These are phyloP conservation scores for Podospora pseudocomata DNA, from an alignment of 495 filamentous ascomycete species.

Conservation along the genomic window DNA sequence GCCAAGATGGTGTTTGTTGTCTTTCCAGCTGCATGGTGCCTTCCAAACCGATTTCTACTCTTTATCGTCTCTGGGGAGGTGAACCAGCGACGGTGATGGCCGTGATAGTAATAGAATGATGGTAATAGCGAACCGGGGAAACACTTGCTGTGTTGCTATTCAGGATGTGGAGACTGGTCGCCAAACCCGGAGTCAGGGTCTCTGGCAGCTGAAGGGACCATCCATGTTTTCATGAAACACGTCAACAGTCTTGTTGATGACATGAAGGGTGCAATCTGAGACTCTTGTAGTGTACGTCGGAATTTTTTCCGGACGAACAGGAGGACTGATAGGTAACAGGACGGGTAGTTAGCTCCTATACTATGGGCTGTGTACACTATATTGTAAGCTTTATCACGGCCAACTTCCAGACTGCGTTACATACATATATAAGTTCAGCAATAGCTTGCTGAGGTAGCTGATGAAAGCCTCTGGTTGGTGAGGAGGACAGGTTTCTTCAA, in stretches of 20 bases:
- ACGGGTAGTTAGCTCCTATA: too few relatives aligned
- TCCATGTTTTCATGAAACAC: constrained; percentile 7
- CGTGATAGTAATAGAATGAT: background rate
- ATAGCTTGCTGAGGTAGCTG: background rate
- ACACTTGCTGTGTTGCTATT: background rate
- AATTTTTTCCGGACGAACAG: background rate
- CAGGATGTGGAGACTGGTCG: background rate
- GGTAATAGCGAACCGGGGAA: background rate
- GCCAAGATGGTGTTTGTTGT: constrained; percentile 9
- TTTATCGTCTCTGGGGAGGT: background rate
- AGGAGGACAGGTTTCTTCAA: constrained; percentile 6
- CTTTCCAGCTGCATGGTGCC: background rate
- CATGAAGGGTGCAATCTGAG: background rate
- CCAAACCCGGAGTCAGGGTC: constrained; percentile 2
- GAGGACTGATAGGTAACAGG: background rate
- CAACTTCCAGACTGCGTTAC: background rate
- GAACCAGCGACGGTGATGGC: background rate
- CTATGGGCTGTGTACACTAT: background rate
- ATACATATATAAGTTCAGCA: background rate
- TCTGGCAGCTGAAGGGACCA: background rate
- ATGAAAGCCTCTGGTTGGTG: background rate
- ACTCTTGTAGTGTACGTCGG: background rate
- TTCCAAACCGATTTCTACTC: background rate
- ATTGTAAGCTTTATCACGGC: background rate
- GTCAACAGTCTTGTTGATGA: constrained; percentile 5